Evolutionary conservation across 306 rosid species (phyloP).

Genomic region (Vicia sativa): DNA sequence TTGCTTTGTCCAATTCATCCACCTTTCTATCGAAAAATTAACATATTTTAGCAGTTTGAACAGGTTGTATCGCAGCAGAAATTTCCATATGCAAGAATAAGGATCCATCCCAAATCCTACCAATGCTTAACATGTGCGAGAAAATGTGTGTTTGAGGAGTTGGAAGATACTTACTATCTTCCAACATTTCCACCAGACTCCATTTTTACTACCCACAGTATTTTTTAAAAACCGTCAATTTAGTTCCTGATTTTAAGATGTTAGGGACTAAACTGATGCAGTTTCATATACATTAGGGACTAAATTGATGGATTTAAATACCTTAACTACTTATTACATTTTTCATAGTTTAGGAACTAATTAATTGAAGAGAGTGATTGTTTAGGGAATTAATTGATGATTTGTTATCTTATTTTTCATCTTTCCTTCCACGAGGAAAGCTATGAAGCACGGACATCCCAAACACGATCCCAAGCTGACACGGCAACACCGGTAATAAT

Average conservation of each 20-base stretch:
- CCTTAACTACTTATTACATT: not conserved
- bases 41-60: constrained; percentile 58
- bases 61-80: constrained; percentile 22
- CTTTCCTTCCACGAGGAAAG: not conserved
- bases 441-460: too few species aligned
- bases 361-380: too few species aligned
- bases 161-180: constrained; percentile 8
- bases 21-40: constrained; percentile 95
- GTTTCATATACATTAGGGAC: not conserved
- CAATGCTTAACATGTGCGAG: not conserved
- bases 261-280: not conserved
- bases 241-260: not conserved
- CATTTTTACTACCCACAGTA: not conserved
- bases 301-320: not conserved
- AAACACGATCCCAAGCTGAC: too few species aligned
- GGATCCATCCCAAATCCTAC: constrained; percentile 18
- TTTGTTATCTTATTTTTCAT: not conserved
- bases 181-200: constrained; percentile 13
- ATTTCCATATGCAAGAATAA: constrained; percentile 1
- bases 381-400: not conserved
- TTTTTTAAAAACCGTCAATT: not conserved
- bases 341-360: not conserved
- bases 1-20: constrained; percentile 93
- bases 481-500: too few species aligned
- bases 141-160: not conserved